Evolutionary conservation across 2,329 filamentous ascomycete species (phyloP), one percentile per base, ranked within the genome.

Genomic region (Ceratocystis colombiana): DNA sequence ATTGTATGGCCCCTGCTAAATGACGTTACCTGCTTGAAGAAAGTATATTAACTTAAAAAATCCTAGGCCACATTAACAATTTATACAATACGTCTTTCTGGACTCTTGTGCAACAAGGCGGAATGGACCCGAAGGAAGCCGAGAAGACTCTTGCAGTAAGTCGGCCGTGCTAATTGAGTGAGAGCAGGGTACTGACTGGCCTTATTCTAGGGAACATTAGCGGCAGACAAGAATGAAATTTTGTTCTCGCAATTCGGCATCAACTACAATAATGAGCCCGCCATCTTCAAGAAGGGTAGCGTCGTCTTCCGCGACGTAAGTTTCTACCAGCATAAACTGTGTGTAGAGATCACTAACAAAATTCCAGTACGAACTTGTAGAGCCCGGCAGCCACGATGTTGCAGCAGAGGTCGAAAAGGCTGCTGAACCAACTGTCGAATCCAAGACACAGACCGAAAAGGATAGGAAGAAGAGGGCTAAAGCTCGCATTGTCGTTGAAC

Each of bases 81-180:
- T 82, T 99, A 3, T 99, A 96, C 76, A 99, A 99, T 74, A 99
- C 94, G 0, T 90, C 90, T 0, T 97, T 97, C 75, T 99, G 94
- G 94, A 80, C 87, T 0, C 79, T 99, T 71, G 88, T 97, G 25
- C 84, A 90, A 69, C 79, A 84, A 61, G 92, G 89, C 1, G 88
- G 87, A 0, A 82, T 94, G 78, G 86, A 83, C 64, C 83, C 85
- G 37, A 87, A 86, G 63, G 88, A 90, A 67, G 94, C 94, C 0
- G 93, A 97, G 74, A 83, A 88, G 72, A 83, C 84, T 68, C 81
- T 99, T 57, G 86, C 89, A 71, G 88, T 89, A 74, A 70, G 79
- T 71, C n/a, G 5, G 1, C 6, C 17, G 1, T 12, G 10, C 17
- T 3, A 41, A 5, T 45, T 2, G 5, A 15, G 12, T 15, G 22